Evolutionary conservation across 2,329 filamentous ascomycete genomes (phyloP).

Genomic region (Coleophoma eucalyptorum): DNA sequence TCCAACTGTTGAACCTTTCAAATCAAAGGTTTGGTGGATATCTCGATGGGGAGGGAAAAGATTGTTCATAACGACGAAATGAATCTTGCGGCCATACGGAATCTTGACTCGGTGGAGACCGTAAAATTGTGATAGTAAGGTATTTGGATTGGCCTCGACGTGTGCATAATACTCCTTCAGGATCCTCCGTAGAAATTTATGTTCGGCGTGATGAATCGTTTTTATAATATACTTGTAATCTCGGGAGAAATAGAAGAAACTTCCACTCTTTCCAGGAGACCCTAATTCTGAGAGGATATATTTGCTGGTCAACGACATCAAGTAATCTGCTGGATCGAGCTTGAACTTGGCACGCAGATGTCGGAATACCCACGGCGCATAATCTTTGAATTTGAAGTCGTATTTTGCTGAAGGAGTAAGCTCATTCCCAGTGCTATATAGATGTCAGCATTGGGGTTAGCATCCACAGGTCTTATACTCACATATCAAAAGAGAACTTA

Average conservation of each 20-base stretch:
- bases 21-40: slow-evolving; percentile 93
- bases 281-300: slow-evolving; percentile 97
- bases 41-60: slow-evolving; percentile 95
- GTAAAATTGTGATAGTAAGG: slow-evolving; percentile 95
- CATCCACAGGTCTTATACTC: slow-evolving; percentile 33
- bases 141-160: slow-evolving; percentile 91
- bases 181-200: slow-evolving; percentile 81
- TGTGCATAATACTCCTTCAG: slow-evolving; percentile 92
- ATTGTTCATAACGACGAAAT: slow-evolving; percentile 99
- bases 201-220: slow-evolving; percentile 94
- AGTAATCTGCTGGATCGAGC: slow-evolving; percentile 93
- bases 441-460: slow-evolving; percentile 28
- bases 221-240: slow-evolving; percentile 99
- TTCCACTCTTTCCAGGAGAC: slow-evolving; percentile 95
- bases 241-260: slow-evolving; percentile 98
- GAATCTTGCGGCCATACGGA: slow-evolving; percentile 95
- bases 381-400: slow-evolving; percentile 99
- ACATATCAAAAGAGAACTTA: slow-evolving; percentile 99
- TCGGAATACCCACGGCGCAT: slow-evolving; percentile 98
- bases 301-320: slow-evolving; percentile 97
- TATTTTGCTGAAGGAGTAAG: slow-evolving; percentile 97
- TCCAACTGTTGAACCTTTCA: slow-evolving; percentile 95
- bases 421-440: slow-evolving; percentile 85
- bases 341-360: slow-evolving; percentile 83
- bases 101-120: slow-evolving; percentile 97